Evolutionary conservation across 2,329 filamentous ascomycete genomes (phyloP), one percentile per base, ranked within the genome.

Genomic region (Nemania sp.): DNA sequence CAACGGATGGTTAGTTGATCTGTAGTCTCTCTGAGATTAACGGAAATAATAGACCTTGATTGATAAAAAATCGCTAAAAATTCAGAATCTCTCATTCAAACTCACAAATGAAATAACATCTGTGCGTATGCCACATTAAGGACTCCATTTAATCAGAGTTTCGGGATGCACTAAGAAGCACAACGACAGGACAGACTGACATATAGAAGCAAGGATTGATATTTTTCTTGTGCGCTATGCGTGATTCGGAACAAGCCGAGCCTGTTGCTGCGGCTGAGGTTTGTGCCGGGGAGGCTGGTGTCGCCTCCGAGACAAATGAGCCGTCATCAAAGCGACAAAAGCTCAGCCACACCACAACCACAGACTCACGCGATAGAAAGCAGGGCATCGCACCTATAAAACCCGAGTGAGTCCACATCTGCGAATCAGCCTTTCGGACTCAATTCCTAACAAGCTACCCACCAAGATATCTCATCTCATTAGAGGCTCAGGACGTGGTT

Each of bases 261-360:
- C 20, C 64, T 66, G 45, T 45, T 60, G 45, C 59, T 54, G 67
- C 69, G 56, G 61, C 62, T 32, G 62, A 72, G 47, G 35, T 20
- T 54, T 61, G 59, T 57, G 6, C 58, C 61, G 76, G 72, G 67
- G 75, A 68, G 60, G 73, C 57, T 35, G 56, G 47, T 55, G 62
- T 76, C 67, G 68, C 70, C 24, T 68, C 70, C 52, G 77, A 79
- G 57, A 77, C 75, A 13, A 78, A 80, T 60, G 82, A 80, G 72
- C 84, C 85, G 66, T 83, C 87, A 45, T 79, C 85, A 59, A 92
- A 92, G 81, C 86, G 88, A 74, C 81, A 86, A 72, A 92, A 87
- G 79, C 77, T 87, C 59, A 83, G 87, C 32, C 76, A 77, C 49
- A 73, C 73, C 45, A 60, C 68, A 43, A 67, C 41, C 47, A 60